phyloP scores from a whole-genome alignment of 495 filamentous ascomycete genomes.

The Pyrenopolyporus hunteri region DNA sequence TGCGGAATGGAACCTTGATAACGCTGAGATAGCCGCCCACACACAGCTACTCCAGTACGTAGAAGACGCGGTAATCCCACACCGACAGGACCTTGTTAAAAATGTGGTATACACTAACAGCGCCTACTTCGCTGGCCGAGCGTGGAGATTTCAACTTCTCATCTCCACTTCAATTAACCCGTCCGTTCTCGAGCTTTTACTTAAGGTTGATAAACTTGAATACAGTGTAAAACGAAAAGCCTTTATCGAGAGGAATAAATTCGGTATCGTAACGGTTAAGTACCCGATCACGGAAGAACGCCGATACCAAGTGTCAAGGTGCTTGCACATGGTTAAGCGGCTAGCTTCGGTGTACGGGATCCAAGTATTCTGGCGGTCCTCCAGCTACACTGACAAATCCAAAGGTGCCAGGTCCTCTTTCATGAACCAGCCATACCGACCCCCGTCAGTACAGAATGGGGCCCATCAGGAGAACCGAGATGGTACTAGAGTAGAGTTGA shows the following conservation, averaged over 20 bases:
- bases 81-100: background rate
- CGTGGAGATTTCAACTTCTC: constrained; percentile 5
- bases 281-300: constrained; percentile 18
- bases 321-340: background rate
- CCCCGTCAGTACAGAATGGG: background rate
- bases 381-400: background rate
- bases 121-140: constrained; percentile 15
- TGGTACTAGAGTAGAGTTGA: background rate
- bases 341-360: constrained; percentile 9
- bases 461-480: background rate
- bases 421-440: background rate
- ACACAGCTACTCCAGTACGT: background rate
- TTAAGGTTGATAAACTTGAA: background rate
- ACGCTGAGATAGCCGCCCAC: constrained; percentile 3
- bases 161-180: background rate
- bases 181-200: background rate
- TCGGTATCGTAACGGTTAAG: background rate
- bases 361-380: background rate
- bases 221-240: background rate
- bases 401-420: background rate
- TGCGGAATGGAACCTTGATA: constrained; percentile 18
- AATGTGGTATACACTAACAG: constrained; percentile 10
- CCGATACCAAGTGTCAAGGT: background rate
- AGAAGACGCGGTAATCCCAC: background rate
- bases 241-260: background rate